Evolutionary conservation across 1,139 yeast species (phyloP).

Genomic region (Candida sp.): DNA sequence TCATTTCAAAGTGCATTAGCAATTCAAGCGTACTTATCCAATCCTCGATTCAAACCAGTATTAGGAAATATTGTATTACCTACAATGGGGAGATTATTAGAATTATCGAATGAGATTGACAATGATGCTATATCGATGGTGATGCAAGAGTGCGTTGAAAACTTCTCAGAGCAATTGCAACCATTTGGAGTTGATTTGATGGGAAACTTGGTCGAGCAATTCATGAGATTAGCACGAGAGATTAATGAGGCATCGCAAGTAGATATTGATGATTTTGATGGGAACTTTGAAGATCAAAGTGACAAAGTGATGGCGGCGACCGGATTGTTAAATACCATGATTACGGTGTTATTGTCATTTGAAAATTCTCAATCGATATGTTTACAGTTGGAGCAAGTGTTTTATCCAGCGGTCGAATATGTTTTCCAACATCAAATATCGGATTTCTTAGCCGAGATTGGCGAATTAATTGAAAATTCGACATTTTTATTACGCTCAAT

Average conservation of each 20-base stretch:
- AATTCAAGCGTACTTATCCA: slow-evolving; percentile 70
- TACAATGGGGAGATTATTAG: slow-evolving; percentile 76
- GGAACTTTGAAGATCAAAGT: slow-evolving; percentile 48
- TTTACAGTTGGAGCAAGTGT: slow-evolving; percentile 64
- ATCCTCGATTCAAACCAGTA: slow-evolving; percentile 65
- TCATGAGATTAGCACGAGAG: slow-evolving; percentile 70
- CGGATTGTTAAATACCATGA: slow-evolving; percentile 83
- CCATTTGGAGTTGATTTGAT: slow-evolving; percentile 92
- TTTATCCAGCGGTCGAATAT: slow-evolving; percentile 68
- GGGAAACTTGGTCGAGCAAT: slow-evolving; percentile 75
- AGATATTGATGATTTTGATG: slow-evolving; percentile 43
- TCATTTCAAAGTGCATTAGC: slow-evolving; percentile 84
- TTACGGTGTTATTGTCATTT: slow-evolving; percentile 81
- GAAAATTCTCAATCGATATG: slow-evolving; percentile 76
- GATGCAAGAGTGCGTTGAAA: slow-evolving; percentile 95
- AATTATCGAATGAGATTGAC: slow-evolving; percentile 78
- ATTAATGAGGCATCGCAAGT: slow-evolving; percentile 57
- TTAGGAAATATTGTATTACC: slow-evolving; percentile 69
- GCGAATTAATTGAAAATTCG: slow-evolving; percentile 84
- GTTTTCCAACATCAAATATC: slow-evolving; percentile 65
- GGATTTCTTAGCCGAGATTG: slow-evolving; percentile 78
- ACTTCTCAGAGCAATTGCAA: slow-evolving; percentile 80
- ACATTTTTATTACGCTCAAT: slow-evolving; percentile 71
- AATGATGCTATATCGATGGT: slow-evolving; percentile 86
- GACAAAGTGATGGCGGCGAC: slow-evolving; percentile 88